A percentile compares a stretch with the other conserved stretches of the same genome.
These are phyloP conservation scores for Basidioascus undulatus DNA, from an alignment of 768 basidiomycete genomes.

Conservation along the genomic window DNA sequence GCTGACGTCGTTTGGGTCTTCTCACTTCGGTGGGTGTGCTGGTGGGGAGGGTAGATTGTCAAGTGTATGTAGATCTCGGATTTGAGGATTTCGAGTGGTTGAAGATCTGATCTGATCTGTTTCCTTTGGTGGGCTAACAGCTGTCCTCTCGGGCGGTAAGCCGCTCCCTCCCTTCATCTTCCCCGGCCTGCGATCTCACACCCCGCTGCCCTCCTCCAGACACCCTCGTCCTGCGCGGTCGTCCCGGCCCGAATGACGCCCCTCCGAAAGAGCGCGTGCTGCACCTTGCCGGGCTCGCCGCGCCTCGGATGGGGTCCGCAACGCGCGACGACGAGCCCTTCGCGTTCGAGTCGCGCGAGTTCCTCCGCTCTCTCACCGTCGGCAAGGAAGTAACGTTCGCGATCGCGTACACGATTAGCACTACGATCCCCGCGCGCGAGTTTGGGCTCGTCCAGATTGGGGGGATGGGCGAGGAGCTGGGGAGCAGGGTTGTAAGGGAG, in stretches of 20 bases:
- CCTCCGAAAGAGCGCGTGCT: conserved; percentile 74
- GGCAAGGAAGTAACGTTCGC: conserved; percentile 77
- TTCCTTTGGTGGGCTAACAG: no score
- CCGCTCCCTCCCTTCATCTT: no score
- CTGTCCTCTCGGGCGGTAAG: no score
- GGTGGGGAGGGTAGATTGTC: no score
- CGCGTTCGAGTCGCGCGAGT: conserved; percentile 85
- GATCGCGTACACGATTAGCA: conserved; percentile 44
- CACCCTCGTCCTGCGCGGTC: conserved; percentile 57
- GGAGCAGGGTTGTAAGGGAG: conserved; percentile 51
- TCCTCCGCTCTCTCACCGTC: conserved; percentile 55
- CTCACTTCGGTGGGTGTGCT: no score
- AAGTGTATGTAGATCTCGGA: no score
- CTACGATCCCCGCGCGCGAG: conserved; percentile 47
- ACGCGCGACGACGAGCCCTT: conserved; percentile 80
- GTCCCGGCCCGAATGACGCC: conserved; percentile 56
- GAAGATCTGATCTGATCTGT: no score
- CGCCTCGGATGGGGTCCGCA: conserved; percentile 62
- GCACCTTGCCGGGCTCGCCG: conserved; percentile 64
- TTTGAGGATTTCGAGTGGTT: no score
- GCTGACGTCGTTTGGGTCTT: no score
- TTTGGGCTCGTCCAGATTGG: conserved; percentile 40
- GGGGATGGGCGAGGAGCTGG: conserved; percentile 44
- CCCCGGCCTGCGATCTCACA: no score
- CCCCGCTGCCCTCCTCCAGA: conserved; percentile 48